Evolutionary conservation across 2,329 filamentous ascomycete genomes (phyloP), one percentile per base, ranked within the genome.

Genomic region (Elsinoe ampelina): DNA sequence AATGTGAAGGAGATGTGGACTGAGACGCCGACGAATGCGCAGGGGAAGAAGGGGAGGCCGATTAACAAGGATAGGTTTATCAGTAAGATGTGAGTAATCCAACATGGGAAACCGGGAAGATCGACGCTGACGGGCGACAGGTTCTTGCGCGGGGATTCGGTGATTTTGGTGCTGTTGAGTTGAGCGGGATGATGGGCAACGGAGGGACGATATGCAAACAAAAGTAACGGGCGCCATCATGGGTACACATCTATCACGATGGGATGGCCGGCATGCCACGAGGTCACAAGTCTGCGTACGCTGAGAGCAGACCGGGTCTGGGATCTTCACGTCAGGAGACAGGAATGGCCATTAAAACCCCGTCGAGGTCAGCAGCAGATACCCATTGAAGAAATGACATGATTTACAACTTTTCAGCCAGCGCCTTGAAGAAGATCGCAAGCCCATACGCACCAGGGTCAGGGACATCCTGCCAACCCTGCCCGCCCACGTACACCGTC

Each of bases 1-100:
- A 95, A 95, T 65, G 90, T 95, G 42, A 95, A 95, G 80, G 93
- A 98, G 77, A 97, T 98, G 92, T 98, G 93, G 93, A 96, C 91
- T 8, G 93, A 98, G 76, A 93, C 87, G 57, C 90, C 92, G 50
- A 78, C 84, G 60, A 80, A 88, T 67, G 84, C 87, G 19, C 86
- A 85, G 63, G 92, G 92, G 63, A 93, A 92, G 78, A 91, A 90
- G 75, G 91, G 91, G 57, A 79, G 86, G 66, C 84, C 87, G 43
- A 89, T 97, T 61, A 98, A 98, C 77, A 96, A 97, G 82, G 93
- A 98, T 73, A 80, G 93, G 41, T 96, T 96, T 73, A 93, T 97
- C 68, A 95, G 89, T 80, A 96, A 96, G 78, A 92, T 96, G 91
- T 95, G 19, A 41, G 59, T 57, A 5, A 2, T n/a, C 2, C 15